Base-by-base conservation (phyloP, 1,284 basidiomycete genomes). In the Apiotrichum brassicae region DNA sequence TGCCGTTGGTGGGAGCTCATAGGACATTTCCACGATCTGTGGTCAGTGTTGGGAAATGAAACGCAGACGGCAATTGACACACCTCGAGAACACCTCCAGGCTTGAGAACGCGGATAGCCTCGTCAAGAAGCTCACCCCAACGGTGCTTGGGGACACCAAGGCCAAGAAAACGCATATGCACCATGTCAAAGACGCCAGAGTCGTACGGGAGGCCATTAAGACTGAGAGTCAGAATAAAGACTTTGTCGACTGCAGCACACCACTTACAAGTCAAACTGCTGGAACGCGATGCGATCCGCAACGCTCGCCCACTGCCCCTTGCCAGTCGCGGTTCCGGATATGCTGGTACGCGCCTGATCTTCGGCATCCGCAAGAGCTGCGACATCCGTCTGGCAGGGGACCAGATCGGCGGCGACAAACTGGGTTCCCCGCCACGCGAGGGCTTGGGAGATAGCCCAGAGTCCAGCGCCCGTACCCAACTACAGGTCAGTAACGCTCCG, bases 371-470 rank as follows among this genome's bases (percentile, higher is more conserved):
- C 48, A 0, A 71, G 53, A 12, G 54, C 49, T 4, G 28, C 43
- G 23, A 72, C 46, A 46, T 73, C 63, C 14, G 60, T 56, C 30
- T 74, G 67, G 41, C 59, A 59, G 2, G 66, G 66, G 0, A 65
- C 66, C 11, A 66, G 24, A 49, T 74, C 71, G 14, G 68, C 51
- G 2, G 68, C 72, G 18, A 72, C 59, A 43, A 74, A 68, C 1
- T 39, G 54, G 4, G 69, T 50, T 5, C 63, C 26, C 11, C 57
- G 58, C 70, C 71, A 74, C 20, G 46, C 49, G 11, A 61, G 53
- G 1, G 72, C 70, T 54, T 67, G 65, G 6, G 66, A 61, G 34
- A 73, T 66, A 3, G 70, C 66, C 71, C 71, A 74, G 40, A 63
- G 52, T 3, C 71, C 71, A 6, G 56, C 54, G 7, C 71, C 71